Conservation (phyloP, 1,284 basidiomycete species). For the Omphalotus olearius region DNA sequence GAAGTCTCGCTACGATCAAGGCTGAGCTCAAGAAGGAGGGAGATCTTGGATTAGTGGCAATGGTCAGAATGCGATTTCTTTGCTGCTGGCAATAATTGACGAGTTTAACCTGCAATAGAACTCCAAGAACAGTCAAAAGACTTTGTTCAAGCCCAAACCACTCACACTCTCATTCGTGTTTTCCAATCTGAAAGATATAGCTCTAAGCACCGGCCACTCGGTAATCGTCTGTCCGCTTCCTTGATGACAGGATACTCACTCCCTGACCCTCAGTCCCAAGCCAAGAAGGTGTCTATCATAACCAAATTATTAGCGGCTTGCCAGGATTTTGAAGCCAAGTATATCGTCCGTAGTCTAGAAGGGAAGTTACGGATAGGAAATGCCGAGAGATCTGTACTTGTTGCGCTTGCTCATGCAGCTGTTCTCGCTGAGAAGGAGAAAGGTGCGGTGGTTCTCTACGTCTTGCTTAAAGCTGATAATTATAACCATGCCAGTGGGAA, state of each 20-base stretch:
- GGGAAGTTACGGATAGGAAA: slow-evolving; percentile 98
- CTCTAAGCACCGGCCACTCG: slow-evolving; percentile 77
- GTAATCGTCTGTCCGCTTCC: slow-evolving; percentile 35
- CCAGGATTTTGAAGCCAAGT: slow-evolving; percentile 88
- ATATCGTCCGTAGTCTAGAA: slow-evolving; percentile 92
- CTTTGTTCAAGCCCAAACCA: slow-evolving; percentile 91
- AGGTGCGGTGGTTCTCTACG: slow-evolving; percentile 36
- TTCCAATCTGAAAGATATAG: slow-evolving; percentile 82
- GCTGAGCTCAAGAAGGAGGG: slow-evolving; percentile 92
- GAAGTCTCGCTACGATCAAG: slow-evolving; percentile 81
- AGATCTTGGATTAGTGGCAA: slow-evolving; percentile 93
- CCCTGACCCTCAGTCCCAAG: slow-evolving; percentile 64
- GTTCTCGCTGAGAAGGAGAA: slow-evolving; percentile 74
- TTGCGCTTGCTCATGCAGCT: slow-evolving; percentile 83
- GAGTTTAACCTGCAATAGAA: slow-evolving; percentile 43
- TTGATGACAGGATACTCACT: slow-evolving; percentile 13
- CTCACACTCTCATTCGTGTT: slow-evolving; percentile 90
- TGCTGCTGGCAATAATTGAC: background rate
- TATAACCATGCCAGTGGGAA: slow-evolving; percentile 44
- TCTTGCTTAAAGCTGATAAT: slow-evolving; percentile 2
- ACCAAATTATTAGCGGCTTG: slow-evolving; percentile 93
- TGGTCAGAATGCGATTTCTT: slow-evolving; percentile 46
- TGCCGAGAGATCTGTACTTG: slow-evolving; percentile 90
- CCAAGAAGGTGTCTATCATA: slow-evolving; percentile 93
- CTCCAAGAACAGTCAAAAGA: slow-evolving; percentile 92